These are phyloP conservation scores for Parsonsia alboflavescens DNA, from an alignment of 257 asterid species.

Conservation along the genomic window DNA sequence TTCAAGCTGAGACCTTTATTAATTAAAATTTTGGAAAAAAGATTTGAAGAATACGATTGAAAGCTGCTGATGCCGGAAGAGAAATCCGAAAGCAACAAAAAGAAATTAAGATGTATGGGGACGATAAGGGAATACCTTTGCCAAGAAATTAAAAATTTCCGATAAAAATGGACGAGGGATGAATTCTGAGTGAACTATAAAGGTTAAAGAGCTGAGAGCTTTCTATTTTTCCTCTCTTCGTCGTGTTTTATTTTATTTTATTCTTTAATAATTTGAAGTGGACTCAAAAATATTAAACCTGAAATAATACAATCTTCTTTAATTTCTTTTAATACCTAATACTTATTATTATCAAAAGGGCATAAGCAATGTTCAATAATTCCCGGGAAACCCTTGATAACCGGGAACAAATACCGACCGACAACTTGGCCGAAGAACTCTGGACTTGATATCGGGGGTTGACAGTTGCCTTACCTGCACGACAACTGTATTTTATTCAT, in stretches of 20 bases:
- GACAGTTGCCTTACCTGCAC: background rate
- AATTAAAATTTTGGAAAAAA: background rate
- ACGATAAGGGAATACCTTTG: constrained; percentile 10
- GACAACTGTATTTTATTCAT: background rate
- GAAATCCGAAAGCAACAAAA: background rate
- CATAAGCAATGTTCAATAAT: constrained; percentile 18
- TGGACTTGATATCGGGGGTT: constrained; percentile 55
- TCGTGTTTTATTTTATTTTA: too few relatives aligned
- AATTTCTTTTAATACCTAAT: too few relatives aligned
- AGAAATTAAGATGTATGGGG: background rate
- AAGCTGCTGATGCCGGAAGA: background rate
- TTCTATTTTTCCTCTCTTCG: background rate
- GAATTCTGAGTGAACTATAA: background rate
- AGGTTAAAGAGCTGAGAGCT: background rate
- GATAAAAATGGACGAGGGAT: background rate
- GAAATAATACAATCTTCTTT: too few relatives aligned
- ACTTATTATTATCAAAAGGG: constrained; percentile 3
- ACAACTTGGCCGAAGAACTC: constrained; percentile 29
- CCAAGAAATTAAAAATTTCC: constrained; percentile 9
- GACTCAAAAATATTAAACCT: too few relatives aligned
- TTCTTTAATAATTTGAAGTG: too few relatives aligned
- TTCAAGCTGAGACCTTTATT: constrained; percentile 14
- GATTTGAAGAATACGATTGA: constrained; percentile 16
- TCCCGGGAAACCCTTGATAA: constrained; percentile 45
- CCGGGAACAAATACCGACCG: constrained; percentile 45